phyloP scores from a whole-genome alignment of 768 basidiomycete genomes.

The Strobilomyces dryophilus region DNA sequence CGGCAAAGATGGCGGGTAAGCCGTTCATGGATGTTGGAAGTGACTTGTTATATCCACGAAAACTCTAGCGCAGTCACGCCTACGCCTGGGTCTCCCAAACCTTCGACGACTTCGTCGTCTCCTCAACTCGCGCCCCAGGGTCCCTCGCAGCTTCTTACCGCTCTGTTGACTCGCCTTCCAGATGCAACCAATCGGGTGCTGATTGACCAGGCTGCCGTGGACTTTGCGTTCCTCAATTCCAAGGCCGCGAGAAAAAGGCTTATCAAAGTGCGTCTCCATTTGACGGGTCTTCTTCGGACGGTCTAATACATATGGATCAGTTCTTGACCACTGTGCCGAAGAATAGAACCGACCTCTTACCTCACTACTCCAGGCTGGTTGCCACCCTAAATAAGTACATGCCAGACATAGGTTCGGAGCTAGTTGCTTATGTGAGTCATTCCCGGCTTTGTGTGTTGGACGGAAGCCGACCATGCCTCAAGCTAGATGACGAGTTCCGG shows the following conservation, averaged over 20 bases:
- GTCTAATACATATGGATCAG: conserved; percentile 35
- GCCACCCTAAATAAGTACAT: conserved; percentile 89
- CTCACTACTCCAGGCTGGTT: conserved; percentile 88
- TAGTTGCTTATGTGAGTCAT: conserved; percentile 70
- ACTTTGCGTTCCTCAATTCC: conserved; percentile 95
- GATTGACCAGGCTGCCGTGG: conserved; percentile 91
- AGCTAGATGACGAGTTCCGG: conserved; percentile 97
- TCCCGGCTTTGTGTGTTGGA: background rate
- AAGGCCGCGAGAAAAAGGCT: conserved; percentile 93
- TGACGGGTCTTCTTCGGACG: background rate
- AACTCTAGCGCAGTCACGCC: conserved; percentile 50
- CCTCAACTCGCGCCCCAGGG: conserved; percentile 81
- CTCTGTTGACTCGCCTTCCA: conserved; percentile 83
- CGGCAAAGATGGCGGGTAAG: conserved; percentile 31
- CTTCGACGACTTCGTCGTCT: conserved; percentile 53
- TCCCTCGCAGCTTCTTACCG: conserved; percentile 89
- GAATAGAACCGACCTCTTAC: conserved; percentile 83
- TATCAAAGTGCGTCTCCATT: conserved; percentile 55
- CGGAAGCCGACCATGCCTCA: conserved; percentile 6
- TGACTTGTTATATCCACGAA: conserved; percentile 18
- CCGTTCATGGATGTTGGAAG: conserved; percentile 32
- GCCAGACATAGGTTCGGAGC: conserved; percentile 85
- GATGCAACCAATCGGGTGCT: conserved; percentile 89
- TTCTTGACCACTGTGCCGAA: conserved; percentile 82
- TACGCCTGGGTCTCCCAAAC: conserved; percentile 64